phyloP scores from a whole-genome alignment of 352 stramenopile species.

The Phytophthora foliorum region DNA sequence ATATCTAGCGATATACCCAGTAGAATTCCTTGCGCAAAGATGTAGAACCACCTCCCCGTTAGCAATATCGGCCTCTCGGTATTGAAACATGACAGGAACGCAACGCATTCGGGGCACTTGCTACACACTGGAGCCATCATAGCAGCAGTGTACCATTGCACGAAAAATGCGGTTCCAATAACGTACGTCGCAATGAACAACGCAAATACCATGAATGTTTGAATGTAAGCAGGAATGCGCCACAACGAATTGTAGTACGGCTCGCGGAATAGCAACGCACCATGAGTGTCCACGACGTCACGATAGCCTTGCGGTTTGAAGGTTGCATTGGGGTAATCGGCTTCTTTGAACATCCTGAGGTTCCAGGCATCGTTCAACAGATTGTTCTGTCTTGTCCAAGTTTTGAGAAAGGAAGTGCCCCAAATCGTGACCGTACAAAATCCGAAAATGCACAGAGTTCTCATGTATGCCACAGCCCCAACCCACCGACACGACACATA shows the following conservation, averaged over 20 bases:
- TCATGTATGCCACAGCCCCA: slow-evolving; percentile 82
- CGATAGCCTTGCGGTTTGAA: slow-evolving; percentile 83
- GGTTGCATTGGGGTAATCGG: slow-evolving; percentile 83
- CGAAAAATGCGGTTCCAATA: slow-evolving; percentile 85
- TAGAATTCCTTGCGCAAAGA: slow-evolving; percentile 83
- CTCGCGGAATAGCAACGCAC: slow-evolving; percentile 78
- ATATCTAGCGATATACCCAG: slow-evolving; percentile 88
- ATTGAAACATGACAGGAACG: slow-evolving; percentile 87
- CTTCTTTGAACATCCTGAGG: slow-evolving; percentile 86
- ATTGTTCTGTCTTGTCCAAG: slow-evolving; percentile 83
- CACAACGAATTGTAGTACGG: slow-evolving; percentile 86
- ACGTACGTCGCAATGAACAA: slow-evolving; percentile 87
- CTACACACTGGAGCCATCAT: slow-evolving; percentile 89
- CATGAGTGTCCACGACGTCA: slow-evolving; percentile 81
- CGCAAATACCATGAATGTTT: slow-evolving; percentile 83
- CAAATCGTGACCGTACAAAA: slow-evolving; percentile 81
- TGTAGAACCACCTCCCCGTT: slow-evolving; percentile 84
- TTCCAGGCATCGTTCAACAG: slow-evolving; percentile 88
- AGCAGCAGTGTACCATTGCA: slow-evolving; percentile 89
- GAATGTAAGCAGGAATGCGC: slow-evolving; percentile 82
- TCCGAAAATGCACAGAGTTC: slow-evolving; percentile 80
- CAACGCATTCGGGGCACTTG: slow-evolving; percentile 76
- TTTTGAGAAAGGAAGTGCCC: slow-evolving; percentile 83
- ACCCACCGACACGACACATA: slow-evolving; percentile 82
- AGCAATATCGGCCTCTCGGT: slow-evolving; percentile 80